Percentiles rank a stretch among this genome's conserved stretches.
phyloP scores from a whole-genome alignment of 2,329 filamentous ascomycete genomes.

The Coniosporium tulheliwenetii region DNA sequence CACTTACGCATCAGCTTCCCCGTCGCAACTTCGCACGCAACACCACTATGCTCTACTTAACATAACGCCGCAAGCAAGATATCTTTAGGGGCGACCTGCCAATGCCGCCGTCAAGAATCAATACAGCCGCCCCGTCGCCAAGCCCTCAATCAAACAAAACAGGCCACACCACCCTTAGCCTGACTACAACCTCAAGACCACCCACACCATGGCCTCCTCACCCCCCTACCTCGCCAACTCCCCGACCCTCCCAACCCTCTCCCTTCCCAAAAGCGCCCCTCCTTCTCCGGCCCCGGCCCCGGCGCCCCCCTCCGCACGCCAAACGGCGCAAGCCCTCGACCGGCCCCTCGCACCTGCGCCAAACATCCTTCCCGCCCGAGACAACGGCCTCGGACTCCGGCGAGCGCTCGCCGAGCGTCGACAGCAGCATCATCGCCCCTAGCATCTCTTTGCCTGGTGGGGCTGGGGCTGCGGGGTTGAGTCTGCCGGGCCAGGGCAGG shows the following conservation, averaged over 20 bases:
- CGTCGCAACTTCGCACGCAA: too few species aligned
- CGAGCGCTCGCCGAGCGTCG: constrained; percentile 50
- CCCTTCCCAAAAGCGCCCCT: constrained; percentile 48
- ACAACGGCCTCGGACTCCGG: constrained; percentile 26
- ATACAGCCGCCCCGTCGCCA: too few species aligned
- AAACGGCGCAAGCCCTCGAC: constrained; percentile 62
- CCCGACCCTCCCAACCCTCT: constrained; percentile 35
- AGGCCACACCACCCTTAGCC: neutral
- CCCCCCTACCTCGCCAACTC: constrained; percentile 22
- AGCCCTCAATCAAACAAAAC: neutral
- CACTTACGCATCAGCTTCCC: too few species aligned
- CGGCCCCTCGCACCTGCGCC: constrained; percentile 52
- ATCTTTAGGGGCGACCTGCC: too few species aligned
- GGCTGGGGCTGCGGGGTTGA: constrained; percentile 6
- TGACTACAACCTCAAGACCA: neutral
- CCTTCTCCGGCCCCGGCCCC: constrained; percentile 29
- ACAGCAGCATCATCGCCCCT: constrained; percentile 23
- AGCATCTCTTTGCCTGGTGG: neutral
- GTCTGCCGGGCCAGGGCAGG: neutral
- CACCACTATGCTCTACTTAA: too few species aligned
- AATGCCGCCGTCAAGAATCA: too few species aligned
- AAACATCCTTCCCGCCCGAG: constrained; percentile 64
- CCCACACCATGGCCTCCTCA: constrained; percentile 1
- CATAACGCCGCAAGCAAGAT: too few species aligned
- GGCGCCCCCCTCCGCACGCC: constrained; percentile 24